Base-by-base conservation (phyloP, 176 grass and related monocot species). In the Oryza longistaminata region DNA sequence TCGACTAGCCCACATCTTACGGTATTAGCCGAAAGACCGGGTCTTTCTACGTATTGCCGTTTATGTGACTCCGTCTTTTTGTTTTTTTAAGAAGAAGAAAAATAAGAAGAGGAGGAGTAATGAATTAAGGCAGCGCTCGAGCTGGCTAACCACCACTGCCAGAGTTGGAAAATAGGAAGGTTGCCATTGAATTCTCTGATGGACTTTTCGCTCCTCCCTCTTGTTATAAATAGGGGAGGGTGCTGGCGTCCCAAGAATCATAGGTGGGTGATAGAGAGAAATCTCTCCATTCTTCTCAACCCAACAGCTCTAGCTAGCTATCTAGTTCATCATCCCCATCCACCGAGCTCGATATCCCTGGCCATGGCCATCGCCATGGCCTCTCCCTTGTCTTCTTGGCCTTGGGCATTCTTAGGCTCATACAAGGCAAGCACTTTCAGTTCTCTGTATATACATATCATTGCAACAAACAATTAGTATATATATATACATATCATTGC, bases 361-460 rank as follows among this genome's bases (percentile, higher is more conserved):
- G 72, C 24, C 4, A 26, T 24, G 37, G 74, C 25, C 78, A 26
- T 24, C 29, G 69, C 25, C 78, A 81, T 86, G 85, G 89, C 12
- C 44, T 52, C 91, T 40, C 90, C 90, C 14, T 72, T 98, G 48
- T 91, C 91, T 40, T 85, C 93, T 16, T 98, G 96, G 96, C 96
- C 96, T 31, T 95, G 93, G 93, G 87, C 64, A 7, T 64, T 86
- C 87, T 71, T 98, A 33, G 96, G 96, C 37, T 68, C 87, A 10
- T 93, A 87, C 93, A 98, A 98, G 91, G 96, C 82, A 92, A 87
- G 86, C 1, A 55, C 5, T 1, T 40, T 40, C 50, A 6, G 0
- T 55, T 55, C 50, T 55, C 1, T 55, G 16, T 7, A 40, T 40
- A 40, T 40, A 40, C 1, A 40, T 40, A 55, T 55, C 50, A 55